These are phyloP conservation scores for Globisporangium takayamanum DNA, from an alignment of 352 stramenopile species.

Conservation along the genomic window DNA sequence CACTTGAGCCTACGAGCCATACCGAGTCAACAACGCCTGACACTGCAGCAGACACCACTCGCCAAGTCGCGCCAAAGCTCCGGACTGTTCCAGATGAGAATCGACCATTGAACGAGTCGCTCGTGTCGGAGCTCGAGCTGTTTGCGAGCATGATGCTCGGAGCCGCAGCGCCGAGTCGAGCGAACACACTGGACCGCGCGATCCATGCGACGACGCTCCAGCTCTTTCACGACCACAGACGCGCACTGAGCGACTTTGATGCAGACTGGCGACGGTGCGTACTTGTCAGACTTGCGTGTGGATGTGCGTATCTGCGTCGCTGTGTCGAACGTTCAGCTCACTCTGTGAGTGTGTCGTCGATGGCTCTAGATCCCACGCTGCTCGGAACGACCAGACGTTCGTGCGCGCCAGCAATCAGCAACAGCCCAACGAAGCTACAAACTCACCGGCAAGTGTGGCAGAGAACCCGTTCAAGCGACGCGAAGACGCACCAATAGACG, in stretches of 20 bases:
- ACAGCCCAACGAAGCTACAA: background rate
- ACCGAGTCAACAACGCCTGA: background rate
- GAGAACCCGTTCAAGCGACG: constrained; percentile 14
- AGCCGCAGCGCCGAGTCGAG: constrained; percentile 1
- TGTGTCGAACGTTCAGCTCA: constrained; percentile 4
- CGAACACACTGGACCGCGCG: constrained; percentile 15
- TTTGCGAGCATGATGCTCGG: constrained; percentile 30
- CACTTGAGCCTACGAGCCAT: background rate
- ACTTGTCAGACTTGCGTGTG: background rate
- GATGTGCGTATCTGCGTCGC: background rate
- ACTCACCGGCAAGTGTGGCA: background rate
- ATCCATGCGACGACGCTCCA: constrained; percentile 34
- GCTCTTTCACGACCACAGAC: constrained; percentile 39
- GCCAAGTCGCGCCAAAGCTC: background rate
- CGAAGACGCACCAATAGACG: background rate
- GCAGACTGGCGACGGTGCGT: constrained; percentile 42
- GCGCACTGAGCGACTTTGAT: constrained; percentile 47
- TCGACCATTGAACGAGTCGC: constrained; percentile 39
- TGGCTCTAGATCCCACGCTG: constrained; percentile 2
- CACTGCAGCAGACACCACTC: background rate
- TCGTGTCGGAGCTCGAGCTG: constrained; percentile 41
- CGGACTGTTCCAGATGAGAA: constrained; percentile 25
- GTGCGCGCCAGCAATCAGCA: background rate
- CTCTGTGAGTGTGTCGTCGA: background rate
- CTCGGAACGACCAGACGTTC: background rate